Evolutionary conservation across 139 green algal genomes (phyloP).

Genomic region (Eudorina sp.): DNA sequence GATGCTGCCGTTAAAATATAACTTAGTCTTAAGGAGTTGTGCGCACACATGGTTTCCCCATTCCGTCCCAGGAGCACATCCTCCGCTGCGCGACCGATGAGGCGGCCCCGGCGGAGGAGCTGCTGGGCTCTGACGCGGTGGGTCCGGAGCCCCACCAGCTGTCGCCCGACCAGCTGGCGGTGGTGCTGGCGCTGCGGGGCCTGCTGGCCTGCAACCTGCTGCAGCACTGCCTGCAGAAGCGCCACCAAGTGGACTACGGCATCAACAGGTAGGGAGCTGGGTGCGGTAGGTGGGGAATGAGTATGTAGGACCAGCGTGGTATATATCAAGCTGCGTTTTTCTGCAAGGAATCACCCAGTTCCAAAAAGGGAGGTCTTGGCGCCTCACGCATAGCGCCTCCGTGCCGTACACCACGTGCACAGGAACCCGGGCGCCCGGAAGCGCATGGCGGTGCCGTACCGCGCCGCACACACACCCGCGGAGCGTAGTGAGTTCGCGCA

Average conservation of each 20-base stretch:
- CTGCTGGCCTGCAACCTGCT: slow-evolving; percentile 67
- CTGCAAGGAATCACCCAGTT: too few relatives aligned
- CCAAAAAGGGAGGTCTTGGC: too few relatives aligned
- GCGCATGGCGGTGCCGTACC: slow-evolving; percentile 68
- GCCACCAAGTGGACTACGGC: slow-evolving; percentile 63
- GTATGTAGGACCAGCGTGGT: too few relatives aligned
- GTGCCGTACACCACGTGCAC: too few relatives aligned
- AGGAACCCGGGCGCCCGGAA: slow-evolving; percentile 56
- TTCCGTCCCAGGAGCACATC: slow-evolving; percentile 5
- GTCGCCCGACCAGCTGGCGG: slow-evolving; percentile 34
- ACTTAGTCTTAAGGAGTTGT: too few relatives aligned
- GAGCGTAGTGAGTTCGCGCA: slow-evolving; percentile 71
- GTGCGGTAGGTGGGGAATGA: too few relatives aligned
- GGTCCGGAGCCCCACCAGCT: not conserved
- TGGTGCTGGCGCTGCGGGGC: slow-evolving; percentile 67
- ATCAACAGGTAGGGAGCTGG: slow-evolving; percentile 58
- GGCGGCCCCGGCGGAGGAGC: not conserved
- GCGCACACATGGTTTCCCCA: too few relatives aligned
- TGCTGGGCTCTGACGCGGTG: not conserved
- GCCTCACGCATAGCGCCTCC: too few relatives aligned
- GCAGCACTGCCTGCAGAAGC: slow-evolving; percentile 66
- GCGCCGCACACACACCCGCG: slow-evolving; percentile 57
- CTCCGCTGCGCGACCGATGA: not conserved
- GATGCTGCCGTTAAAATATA: too few relatives aligned
- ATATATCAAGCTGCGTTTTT: too few relatives aligned